Percentiles rank a stretch among this genome's conserved stretches.
Conservation (phyloP, 305 asterid genomes). For the Solanum hybrid region DNA sequence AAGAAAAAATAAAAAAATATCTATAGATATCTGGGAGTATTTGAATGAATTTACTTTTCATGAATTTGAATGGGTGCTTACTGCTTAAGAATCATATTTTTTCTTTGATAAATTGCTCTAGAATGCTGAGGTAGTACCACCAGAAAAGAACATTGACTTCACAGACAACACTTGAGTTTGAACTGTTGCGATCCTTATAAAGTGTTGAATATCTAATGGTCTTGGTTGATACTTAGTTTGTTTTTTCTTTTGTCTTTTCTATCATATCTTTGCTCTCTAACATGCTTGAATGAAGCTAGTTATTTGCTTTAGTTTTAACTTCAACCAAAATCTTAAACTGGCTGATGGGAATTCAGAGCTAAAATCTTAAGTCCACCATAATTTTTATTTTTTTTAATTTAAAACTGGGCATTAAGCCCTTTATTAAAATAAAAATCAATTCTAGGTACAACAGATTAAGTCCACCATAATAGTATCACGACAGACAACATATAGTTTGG, state of each 20-base stretch:
- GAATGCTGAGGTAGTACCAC: background rate
- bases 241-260: background rate
- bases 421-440: no score
- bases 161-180: background rate
- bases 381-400: no score
- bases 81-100: background rate
- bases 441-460: background rate
- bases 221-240: background rate
- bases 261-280: background rate
- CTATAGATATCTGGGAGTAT: background rate
- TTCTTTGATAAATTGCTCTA: background rate
- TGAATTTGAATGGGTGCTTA: background rate
- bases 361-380: background rate
- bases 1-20: background rate
- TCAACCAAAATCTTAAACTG: background rate
- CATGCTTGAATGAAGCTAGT: background rate
- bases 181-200: background rate
- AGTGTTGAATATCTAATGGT: background rate
- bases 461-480: background rate
- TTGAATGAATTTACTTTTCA: background rate
- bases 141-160: background rate
- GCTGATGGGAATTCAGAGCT: background rate
- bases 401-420: no score
- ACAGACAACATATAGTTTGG: slow-evolving; percentile 1
- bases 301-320: background rate